Conservation (phyloP, 176 grass and related monocot genomes). For the Lolium multiflorum region DNA sequence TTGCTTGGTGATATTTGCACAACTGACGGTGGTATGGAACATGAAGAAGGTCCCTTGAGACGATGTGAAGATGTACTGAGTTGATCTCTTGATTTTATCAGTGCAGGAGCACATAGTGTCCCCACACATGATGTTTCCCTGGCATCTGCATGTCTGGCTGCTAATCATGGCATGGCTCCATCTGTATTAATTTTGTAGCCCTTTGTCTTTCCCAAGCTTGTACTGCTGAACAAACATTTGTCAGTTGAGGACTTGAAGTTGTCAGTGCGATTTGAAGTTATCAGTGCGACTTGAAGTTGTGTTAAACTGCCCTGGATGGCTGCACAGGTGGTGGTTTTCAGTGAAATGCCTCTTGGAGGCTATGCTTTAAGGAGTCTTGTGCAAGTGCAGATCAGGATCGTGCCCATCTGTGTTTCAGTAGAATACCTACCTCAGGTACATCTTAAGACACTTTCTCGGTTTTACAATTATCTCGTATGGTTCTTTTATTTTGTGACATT, state of each 20-base stretch:
- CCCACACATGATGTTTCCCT: background rate
- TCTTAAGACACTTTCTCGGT: background rate
- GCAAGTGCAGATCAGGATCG: background rate
- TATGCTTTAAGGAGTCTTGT: background rate
- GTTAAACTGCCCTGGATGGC: background rate
- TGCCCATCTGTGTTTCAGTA: background rate
- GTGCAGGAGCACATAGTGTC: background rate
- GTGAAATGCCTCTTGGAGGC: background rate
- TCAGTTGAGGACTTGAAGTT: background rate
- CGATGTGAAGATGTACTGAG: background rate
- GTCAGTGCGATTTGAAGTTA: background rate
- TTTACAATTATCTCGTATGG: background rate
- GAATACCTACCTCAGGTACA: background rate
- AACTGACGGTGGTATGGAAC: background rate
- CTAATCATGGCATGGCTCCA: background rate
- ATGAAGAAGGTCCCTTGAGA: background rate
- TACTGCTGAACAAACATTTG: background rate
- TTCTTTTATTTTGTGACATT: background rate
- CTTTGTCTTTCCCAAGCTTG: background rate
- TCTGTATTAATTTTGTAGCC: slow-evolving; percentile 19
- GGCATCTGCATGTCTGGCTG: background rate
- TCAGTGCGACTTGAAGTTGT: too few species aligned
- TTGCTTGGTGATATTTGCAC: slow-evolving; percentile 2
- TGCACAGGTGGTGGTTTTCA: background rate
- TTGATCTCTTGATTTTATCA: background rate